phyloP scores from a whole-genome alignment of 331 rosid species.

The Dryas integrifolia region DNA sequence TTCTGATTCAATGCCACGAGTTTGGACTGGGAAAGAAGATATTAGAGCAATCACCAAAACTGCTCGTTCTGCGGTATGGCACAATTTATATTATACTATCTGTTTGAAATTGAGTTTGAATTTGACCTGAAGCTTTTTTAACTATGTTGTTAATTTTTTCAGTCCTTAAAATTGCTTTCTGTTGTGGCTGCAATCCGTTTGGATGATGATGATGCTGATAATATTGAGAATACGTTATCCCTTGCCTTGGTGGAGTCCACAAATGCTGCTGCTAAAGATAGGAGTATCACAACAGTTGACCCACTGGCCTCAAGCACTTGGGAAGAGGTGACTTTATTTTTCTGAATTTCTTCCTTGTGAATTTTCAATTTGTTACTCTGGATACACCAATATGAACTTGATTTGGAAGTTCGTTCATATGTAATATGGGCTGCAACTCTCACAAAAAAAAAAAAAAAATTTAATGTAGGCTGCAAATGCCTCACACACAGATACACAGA shows the following conservation, averaged over 20 bases:
- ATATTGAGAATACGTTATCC: conserved; percentile 60
- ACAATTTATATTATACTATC: conserved; percentile 15
- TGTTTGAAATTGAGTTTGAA: conserved; percentile 7
- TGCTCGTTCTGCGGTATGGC: conserved; percentile 83
- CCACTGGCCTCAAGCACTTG: conserved; percentile 93
- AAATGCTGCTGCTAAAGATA: conserved; percentile 44
- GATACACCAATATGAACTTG: too few relatives aligned
- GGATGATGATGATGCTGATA: conserved; percentile 58
- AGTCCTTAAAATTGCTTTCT: conserved; percentile 90
- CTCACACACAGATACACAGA: too few relatives aligned
- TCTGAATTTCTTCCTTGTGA: conserved; percentile 19
- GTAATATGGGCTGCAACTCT: too few relatives aligned
- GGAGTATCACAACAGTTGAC: conserved; percentile 54
- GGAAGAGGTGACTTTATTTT: conserved; percentile 60
- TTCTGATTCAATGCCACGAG: conserved; percentile 93
- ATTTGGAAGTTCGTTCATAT: too few relatives aligned
- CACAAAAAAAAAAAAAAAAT: too few relatives aligned
- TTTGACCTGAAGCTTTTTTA: conserved; percentile 17
- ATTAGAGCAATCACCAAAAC: conserved; percentile 86
- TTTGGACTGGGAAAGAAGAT: conserved; percentile 97
- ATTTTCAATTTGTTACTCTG: neutral
- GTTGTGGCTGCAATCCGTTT: conserved; percentile 88
- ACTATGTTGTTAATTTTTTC: conserved; percentile 24
- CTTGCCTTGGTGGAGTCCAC: conserved; percentile 63
- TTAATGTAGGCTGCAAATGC: too few relatives aligned